Evolutionary conservation across 306 rosid genomes (phyloP).

Genomic region (Lagenaria siceraria): DNA sequence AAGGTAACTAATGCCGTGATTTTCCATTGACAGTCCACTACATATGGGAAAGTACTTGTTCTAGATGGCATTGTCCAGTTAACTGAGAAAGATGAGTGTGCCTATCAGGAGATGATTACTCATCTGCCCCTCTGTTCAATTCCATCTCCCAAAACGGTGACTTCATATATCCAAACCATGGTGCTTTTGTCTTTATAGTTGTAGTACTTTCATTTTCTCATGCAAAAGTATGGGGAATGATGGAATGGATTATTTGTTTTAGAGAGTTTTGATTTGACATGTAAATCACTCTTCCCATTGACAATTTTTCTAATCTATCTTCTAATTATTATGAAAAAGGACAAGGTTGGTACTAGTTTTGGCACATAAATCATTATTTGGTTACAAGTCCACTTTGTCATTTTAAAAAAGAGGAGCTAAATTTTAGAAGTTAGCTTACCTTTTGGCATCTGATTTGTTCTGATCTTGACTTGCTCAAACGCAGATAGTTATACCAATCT

Average conservation of each 20-base stretch:
- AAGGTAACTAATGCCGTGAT: neutral
- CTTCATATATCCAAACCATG: slow-evolving; percentile 2
- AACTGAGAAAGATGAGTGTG: neutral
- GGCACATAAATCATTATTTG: neutral
- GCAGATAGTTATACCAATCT: neutral
- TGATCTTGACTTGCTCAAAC: no score
- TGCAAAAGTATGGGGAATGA: neutral
- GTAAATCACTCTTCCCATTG: neutral
- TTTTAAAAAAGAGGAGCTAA: neutral
- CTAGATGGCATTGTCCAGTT: slow-evolving; percentile 6
- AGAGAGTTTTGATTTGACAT: neutral
- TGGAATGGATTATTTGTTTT: neutral
- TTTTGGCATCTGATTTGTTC: neutral
- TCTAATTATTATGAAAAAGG: neutral
- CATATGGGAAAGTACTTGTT: slow-evolving; percentile 10
- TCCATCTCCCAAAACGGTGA: slow-evolving; percentile 27
- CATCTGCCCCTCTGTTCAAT: slow-evolving; percentile 9
- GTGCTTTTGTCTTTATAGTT: neutral
- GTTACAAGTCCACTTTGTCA: neutral
- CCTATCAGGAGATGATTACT: neutral
- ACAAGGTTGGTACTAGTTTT: neutral
- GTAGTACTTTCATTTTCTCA: neutral
- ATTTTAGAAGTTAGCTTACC: neutral
- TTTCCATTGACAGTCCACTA: neutral
- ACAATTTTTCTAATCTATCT: neutral